Conservation (phyloP, 2,329 filamentous ascomycete genomes). For the Paracoccidioides brasiliensis region DNA sequence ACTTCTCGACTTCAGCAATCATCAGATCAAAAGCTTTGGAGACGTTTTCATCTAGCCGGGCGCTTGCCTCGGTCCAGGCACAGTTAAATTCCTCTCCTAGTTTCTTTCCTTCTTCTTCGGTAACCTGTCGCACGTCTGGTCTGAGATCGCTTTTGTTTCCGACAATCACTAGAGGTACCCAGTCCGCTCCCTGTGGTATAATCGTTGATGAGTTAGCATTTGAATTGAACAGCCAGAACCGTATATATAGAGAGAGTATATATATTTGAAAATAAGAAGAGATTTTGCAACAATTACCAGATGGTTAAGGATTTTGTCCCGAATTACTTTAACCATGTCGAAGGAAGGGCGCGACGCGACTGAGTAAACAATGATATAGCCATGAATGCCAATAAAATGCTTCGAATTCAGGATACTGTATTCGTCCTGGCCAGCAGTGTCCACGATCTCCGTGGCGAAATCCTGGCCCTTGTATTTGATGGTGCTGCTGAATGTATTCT, state of each 20-base stretch:
- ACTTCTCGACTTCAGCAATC: slow-evolving; percentile 89
- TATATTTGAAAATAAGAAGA: not conserved
- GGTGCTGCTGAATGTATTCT: slow-evolving; percentile 95
- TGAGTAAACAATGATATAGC: slow-evolving; percentile 98
- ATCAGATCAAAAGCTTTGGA: slow-evolving; percentile 84
- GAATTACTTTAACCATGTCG: slow-evolving; percentile 92
- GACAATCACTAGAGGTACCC: slow-evolving; percentile 85
- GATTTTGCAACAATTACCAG: slow-evolving; percentile 46
- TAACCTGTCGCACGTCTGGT: slow-evolving; percentile 85
- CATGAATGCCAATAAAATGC: slow-evolving; percentile 98
- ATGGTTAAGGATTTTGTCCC: slow-evolving; percentile 95
- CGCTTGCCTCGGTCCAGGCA: slow-evolving; percentile 88
- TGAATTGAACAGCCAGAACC: not conserved
- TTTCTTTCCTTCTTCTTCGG: slow-evolving; percentile 69
- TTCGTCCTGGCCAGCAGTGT: slow-evolving; percentile 97
- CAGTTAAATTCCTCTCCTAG: slow-evolving; percentile 79
- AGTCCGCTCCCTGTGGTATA: slow-evolving; percentile 61
- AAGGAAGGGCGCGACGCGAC: slow-evolving; percentile 87
- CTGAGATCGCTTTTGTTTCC: slow-evolving; percentile 95
- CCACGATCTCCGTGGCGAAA: slow-evolving; percentile 91
- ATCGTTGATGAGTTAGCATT: slow-evolving; percentile 5
- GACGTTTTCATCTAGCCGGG: slow-evolving; percentile 89
- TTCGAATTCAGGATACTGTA: slow-evolving; percentile 98
- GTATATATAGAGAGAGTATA: not conserved
- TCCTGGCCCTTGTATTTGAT: slow-evolving; percentile 90